Evolutionary conservation across 306 rosid species (phyloP).

Genomic region (Herpetospermum pedunculosum): DNA sequence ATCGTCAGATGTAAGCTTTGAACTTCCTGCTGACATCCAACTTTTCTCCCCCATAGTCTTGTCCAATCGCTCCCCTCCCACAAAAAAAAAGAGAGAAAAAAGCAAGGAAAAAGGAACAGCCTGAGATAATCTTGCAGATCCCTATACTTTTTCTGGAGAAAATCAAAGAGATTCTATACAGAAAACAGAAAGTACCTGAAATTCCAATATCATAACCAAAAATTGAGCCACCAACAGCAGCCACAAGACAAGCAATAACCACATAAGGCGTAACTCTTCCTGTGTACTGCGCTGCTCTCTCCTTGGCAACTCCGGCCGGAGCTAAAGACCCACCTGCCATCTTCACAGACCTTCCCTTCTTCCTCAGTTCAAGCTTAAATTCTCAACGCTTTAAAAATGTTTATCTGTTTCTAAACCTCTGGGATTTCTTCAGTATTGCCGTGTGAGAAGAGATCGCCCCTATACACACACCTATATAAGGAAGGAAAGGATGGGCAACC

Average conservation of each 20-base stretch:
- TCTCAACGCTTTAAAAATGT: background rate
- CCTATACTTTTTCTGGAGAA: background rate
- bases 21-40: background rate
- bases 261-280: constrained; percentile 60
- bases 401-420: background rate
- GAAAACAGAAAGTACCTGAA: constrained; percentile 38
- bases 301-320: constrained; percentile 37
- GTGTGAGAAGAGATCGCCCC: background rate
- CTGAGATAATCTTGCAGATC: background rate
- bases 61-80: background rate
- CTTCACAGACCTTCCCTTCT: constrained; percentile 7
- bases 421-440: background rate
- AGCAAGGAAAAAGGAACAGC: background rate
- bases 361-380: background rate
- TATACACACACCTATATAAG: background rate
- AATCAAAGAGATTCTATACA: background rate
- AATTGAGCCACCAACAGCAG: constrained; percentile 70
- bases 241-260: constrained; percentile 56
- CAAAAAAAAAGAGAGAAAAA: background rate
- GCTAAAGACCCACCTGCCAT: constrained; percentile 73
- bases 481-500: background rate
- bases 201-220: constrained; percentile 82
- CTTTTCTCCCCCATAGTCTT: background rate
- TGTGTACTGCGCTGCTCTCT: constrained; percentile 49
- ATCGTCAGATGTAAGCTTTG: background rate